A percentile compares a stretch with the other conserved stretches of the same genome.
phyloP scores from a whole-genome alignment of 2,329 filamentous ascomycete genomes.

The Geosmithia putterillii region DNA sequence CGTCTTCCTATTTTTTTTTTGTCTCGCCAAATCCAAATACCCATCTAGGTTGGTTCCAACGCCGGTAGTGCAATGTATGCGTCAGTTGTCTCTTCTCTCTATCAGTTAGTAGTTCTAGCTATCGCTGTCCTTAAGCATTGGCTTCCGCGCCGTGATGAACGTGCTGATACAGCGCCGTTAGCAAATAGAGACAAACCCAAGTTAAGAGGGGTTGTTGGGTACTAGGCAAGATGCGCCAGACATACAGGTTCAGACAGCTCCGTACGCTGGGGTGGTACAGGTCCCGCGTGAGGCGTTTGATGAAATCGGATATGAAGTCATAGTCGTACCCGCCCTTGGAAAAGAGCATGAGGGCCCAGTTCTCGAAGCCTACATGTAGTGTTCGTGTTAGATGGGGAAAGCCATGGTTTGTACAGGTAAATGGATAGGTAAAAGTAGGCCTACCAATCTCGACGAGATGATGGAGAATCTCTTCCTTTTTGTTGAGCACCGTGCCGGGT shows the following conservation, averaged over 20 bases:
- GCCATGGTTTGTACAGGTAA: not conserved
- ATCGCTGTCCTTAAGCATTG: conserved; percentile 2
- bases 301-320: conserved; percentile 14
- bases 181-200: not conserved
- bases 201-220: not conserved
- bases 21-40: not conserved
- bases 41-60: not conserved
- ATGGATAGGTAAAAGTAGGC: conserved; percentile 3
- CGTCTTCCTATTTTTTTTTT: not conserved
- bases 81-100: not conserved
- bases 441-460: conserved; percentile 23
- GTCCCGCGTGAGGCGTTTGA: conserved; percentile 18
- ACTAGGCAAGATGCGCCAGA: conserved; percentile 1
- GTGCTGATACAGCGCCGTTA: conserved; percentile 7
- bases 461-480: conserved; percentile 22
- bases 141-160: conserved; percentile 19
- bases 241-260: conserved; percentile 18
- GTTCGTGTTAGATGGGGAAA: not conserved
- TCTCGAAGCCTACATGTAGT: conserved; percentile 12
- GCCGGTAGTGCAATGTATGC: too few relatives aligned
- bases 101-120: not conserved
- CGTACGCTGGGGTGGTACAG: conserved; percentile 14
- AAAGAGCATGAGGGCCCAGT: conserved; percentile 19
- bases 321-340: conserved; percentile 16
- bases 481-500: too few relatives aligned